Evolutionary conservation across 2,329 filamentous ascomycete species (phyloP), one percentile per base, ranked within the genome.

Genomic region (Penicillium sp.): DNA sequence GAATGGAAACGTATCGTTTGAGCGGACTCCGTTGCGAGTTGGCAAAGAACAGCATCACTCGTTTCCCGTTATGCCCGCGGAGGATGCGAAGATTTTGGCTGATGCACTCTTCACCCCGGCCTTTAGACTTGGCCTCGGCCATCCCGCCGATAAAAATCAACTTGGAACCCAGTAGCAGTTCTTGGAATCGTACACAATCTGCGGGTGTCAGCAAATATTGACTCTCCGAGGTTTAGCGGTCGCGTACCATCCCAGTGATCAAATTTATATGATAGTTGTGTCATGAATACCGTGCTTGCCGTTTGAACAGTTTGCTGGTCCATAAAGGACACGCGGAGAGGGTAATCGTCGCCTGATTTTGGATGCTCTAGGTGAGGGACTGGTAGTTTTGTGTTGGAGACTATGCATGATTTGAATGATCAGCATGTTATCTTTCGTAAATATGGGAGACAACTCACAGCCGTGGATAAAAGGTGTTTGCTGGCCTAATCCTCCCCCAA

Each of bases 31-130:
- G 71, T 43, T 77, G 75, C 0, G 75, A 77, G 61, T 78, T 78
- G 6, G 75, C 73, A 59, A 78, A 78, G 53, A 73, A 77, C 3
- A 77, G 36, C 49, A 78, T 69, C 1, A 73, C 70, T 15, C 71
- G 67, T 54, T 68, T 70, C 35, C 73, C 73, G 25, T 73, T 76
- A 2, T 63, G 59, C 1, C 70, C 72, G 1, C 72, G 73, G 3
- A 78, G 65, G 9, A 78, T 70, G 5, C 76, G 73, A 17, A 78
- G 57, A 55, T 78, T 78, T 61, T 78, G 76, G 49, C 75, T 77
- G 65, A 78, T 77, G 53, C 75, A 77, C 67, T 78, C 76, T 57
- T 78, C 76, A 0, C 76, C 76, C 8, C 76, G 73, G 9, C 76
- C 76, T 58, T 77, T 78, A 43, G 75, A 77, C 45, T 75, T 77